Evolutionary conservation across 345 rosid species (phyloP).

Genomic region (Eucalyptus brandiana): DNA sequence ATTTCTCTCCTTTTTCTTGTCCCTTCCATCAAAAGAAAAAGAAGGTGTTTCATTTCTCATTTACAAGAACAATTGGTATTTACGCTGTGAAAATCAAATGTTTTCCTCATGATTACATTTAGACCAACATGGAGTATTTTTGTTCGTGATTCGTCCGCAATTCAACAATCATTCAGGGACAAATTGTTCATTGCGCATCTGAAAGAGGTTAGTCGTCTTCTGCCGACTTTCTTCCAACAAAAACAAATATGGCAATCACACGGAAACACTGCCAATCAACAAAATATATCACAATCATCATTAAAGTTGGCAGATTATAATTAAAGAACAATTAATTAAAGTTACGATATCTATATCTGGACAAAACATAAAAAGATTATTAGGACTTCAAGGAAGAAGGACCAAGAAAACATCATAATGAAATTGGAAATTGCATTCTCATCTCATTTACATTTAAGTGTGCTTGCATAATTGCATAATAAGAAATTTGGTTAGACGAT

Average conservation of each 20-base stretch:
- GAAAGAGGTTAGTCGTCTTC: too few species aligned
- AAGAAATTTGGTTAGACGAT: background rate
- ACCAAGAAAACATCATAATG: background rate
- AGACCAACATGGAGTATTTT: too few species aligned
- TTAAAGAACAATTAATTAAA: too few species aligned
- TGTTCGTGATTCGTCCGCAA: too few species aligned
- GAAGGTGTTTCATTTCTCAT: too few species aligned
- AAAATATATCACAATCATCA: background rate
- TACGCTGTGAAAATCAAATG: too few species aligned
- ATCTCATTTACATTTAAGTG: background rate
- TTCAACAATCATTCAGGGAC: rapidly evolving
- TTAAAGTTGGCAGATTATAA: background rate
- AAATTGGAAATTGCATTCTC: background rate
- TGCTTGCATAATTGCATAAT: background rate
- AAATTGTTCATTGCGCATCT: too few species aligned
- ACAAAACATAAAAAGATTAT: background rate
- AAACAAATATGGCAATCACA: background rate
- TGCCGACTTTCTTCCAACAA: too few species aligned
- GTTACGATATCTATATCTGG: background rate
- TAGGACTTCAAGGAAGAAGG: background rate
- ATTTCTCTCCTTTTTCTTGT: too few species aligned
- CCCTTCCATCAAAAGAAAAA: too few species aligned
- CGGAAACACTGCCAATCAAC: background rate
- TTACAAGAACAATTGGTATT: too few species aligned
- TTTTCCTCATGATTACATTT: too few species aligned